These are phyloP conservation scores for Ustilago bromivora DNA, from an alignment of 1,284 basidiomycete genomes.

Conservation along the genomic window DNA sequence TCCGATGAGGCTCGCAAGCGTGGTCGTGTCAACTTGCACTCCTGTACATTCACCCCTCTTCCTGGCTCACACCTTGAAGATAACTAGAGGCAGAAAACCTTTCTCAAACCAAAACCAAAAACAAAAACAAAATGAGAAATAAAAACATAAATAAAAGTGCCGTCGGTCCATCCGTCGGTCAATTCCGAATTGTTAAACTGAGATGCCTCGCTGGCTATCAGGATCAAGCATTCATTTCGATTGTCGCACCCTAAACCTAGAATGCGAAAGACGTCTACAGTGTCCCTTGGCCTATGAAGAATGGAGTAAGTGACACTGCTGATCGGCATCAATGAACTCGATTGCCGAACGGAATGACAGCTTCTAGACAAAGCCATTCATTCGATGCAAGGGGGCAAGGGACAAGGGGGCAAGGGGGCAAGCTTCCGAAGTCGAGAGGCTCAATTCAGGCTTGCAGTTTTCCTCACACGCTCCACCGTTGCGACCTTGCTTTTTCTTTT, in stretches of 20 bases:
- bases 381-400: not conserved
- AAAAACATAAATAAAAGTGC: too few species aligned
- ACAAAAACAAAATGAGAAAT: too few species aligned
- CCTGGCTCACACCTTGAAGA: too few species aligned
- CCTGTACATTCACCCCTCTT: too few species aligned
- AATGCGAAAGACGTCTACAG: not conserved
- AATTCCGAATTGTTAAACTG: not conserved
- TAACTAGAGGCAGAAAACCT: not conserved
- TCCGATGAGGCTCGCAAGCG: too few species aligned
- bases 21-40: too few species aligned
- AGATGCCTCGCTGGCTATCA: not conserved
- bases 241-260: not conserved
- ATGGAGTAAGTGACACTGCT: not conserved
- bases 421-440: constrained; percentile 19
- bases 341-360: constrained; percentile 5
- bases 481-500: not conserved
- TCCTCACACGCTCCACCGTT: not conserved
- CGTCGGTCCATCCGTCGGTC: not conserved
- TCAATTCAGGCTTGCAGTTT: constrained; percentile 5
- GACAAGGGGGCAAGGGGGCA: not conserved
- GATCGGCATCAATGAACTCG: not conserved
- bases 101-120: constrained; percentile 6
- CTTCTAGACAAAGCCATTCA: constrained; percentile 6
- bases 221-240: not conserved
- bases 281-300: not conserved